Conservation (phyloP, 805 yeast species). For the Yarrowia divulgata region DNA sequence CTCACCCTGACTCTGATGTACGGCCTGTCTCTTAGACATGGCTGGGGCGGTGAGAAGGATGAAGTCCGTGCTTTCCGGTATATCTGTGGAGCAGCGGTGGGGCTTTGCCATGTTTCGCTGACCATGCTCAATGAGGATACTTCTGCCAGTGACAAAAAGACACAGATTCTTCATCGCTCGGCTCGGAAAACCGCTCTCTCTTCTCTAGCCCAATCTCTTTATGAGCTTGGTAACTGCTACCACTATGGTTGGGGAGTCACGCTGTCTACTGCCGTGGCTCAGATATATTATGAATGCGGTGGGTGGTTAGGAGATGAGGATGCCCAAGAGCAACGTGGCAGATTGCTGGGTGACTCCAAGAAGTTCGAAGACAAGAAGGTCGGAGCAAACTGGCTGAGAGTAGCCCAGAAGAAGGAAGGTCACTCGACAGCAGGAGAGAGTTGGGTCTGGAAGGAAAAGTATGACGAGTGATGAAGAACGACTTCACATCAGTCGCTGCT, state of each 20-base stretch:
- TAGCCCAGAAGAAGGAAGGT: slow-evolving; percentile 20
- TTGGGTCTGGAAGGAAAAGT: slow-evolving; percentile 39
- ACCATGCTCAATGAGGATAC: neutral
- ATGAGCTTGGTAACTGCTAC: slow-evolving; percentile 31
- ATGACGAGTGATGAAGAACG: neutral
- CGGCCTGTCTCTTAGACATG: slow-evolving; percentile 24
- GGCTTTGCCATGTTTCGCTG: neutral
- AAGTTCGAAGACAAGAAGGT: slow-evolving; percentile 28
- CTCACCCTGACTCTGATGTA: slow-evolving; percentile 21
- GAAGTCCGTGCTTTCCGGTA: neutral
- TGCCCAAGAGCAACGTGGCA: slow-evolving; percentile 37
- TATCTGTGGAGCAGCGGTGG: slow-evolving; percentile 18
- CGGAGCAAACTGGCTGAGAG: slow-evolving; percentile 31
- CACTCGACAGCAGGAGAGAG: slow-evolving; percentile 34
- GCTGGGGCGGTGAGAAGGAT: slow-evolving; percentile 34
- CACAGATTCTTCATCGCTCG: neutral
- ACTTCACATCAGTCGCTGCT: too few species aligned
- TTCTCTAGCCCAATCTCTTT: slow-evolving; percentile 13
- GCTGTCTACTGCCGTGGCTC: neutral
- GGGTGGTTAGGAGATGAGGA: slow-evolving; percentile 30
- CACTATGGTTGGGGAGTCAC: slow-evolving; percentile 32
- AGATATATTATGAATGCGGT: slow-evolving; percentile 33
- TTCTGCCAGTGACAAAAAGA: slow-evolving; percentile 2
- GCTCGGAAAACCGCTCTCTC: neutral
- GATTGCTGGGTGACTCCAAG: slow-evolving; percentile 7